Base-by-base conservation (phyloP, 305 asterid species). In the Fraxinus sp. region DNA sequence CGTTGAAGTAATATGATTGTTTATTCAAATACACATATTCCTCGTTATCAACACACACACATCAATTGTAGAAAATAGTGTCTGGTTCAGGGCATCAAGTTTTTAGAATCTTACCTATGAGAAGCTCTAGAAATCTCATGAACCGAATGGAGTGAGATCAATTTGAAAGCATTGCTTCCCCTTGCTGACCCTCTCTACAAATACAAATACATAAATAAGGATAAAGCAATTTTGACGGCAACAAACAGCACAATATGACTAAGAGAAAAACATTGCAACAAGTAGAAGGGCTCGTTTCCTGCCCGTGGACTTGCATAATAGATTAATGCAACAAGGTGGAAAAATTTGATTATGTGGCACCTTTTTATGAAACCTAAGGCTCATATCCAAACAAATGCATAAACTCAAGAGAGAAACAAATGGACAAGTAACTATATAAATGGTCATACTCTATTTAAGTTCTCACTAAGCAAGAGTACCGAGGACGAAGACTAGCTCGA, bases 131-230 rank as follows among this genome's bases (percentile, higher is more conserved):
- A 13, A 11, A 30, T 81, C 81, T 85, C 85, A 89, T 36, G 87
- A 62, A 37, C 83, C 78, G 84, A 88, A 90, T 5, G 95, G 97
- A 81, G 97, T 89, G 89, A 94, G 97, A 86, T 94, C 97, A 78
- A 92, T 92, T 80, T 90, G 79, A 68, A 90, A 92, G 1, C 84
- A 92, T 70, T 92, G 83, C 90, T 93, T 93, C 82, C 98, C 97
- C 84, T 93, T 93, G 95, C 92, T 91, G 82, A 89, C 93, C 86
- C 89, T 91, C 89, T 91, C 98, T 94, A 73, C 59, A 83, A 77
- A 82, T 44, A 32, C 74, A 89, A 81, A 5, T 9, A 7, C 66
- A 55, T 82, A 78, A 78, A 46, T 24, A 22, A 74, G 26, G 46
- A 55, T 71, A 59, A 32, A 37, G n/a, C 24, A 44, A 7, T 59